phyloP scores from a whole-genome alignment of 176 grass and related monocot species.

The Juncus effusus region DNA sequence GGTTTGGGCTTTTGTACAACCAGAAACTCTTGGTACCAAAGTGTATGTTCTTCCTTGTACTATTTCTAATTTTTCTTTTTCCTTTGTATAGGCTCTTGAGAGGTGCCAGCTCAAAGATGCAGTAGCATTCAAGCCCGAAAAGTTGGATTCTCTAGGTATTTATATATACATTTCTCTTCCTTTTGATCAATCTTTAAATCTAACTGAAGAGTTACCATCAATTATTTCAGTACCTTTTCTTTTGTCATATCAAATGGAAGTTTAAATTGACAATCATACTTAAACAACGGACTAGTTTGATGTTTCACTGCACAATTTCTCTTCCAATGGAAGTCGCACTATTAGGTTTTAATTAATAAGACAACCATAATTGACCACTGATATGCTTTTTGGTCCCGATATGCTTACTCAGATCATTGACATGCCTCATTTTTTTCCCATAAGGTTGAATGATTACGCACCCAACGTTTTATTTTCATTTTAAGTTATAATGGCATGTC shows the following conservation, averaged over 20 bases:
- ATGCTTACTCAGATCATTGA: too few relatives aligned
- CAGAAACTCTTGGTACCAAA: not conserved
- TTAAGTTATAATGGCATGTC: too few relatives aligned
- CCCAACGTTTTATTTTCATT: too few relatives aligned
- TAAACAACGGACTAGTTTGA: too few relatives aligned
- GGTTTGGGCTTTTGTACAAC: not conserved
- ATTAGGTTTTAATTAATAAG: too few relatives aligned
- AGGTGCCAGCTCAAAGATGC: slow-evolving; percentile 91
- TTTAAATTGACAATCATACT: too few relatives aligned
- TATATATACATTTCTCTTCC: slow-evolving; percentile 9
- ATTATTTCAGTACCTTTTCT: not conserved
- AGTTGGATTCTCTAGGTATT: slow-evolving; percentile 87
- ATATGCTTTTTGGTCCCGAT: too few relatives aligned
- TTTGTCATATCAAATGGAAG: not conserved
- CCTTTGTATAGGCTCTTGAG: slow-evolving; percentile 59
- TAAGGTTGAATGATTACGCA: too few relatives aligned
- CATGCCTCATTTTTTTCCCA: too few relatives aligned
- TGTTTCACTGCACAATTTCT: too few relatives aligned
- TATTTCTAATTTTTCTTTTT: slow-evolving; percentile 11
- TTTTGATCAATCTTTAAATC: not conserved
- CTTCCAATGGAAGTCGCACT: too few relatives aligned
- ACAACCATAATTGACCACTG: too few relatives aligned
- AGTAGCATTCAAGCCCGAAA: slow-evolving; percentile 75
- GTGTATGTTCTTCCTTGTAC: not conserved
- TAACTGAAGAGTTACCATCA: not conserved